A percentile compares a stretch with the other conserved stretches of the same genome.
Conservation (phyloP, 805 yeast genomes). For the Soucietia sequanensis region DNA sequence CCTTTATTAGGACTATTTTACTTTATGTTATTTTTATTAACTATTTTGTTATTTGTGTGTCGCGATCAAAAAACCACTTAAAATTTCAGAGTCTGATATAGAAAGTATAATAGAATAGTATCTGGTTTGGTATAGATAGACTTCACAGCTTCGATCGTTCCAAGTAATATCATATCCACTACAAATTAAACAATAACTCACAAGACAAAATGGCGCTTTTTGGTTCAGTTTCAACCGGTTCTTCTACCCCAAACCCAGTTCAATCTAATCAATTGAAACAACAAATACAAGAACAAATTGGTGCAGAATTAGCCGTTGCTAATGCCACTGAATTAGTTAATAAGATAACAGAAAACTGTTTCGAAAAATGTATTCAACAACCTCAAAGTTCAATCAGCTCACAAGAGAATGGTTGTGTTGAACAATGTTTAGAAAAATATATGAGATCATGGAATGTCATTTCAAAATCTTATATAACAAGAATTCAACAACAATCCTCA, state of each 20-base stretch:
- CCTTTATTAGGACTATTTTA: no score
- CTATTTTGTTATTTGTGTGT: no score
- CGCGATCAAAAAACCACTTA: no score
- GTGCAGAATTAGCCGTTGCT: conserved; percentile 85
- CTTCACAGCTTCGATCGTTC: no score
- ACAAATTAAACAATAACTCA: no score
- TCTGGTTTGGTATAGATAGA: no score
- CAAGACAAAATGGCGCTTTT: conserved; percentile 25
- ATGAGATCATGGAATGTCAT: conserved; percentile 89
- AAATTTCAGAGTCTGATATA: no score
- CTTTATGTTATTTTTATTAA: no score
- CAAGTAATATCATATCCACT: no score
- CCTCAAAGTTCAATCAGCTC: conserved; percentile 53
- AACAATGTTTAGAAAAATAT: conserved; percentile 79
- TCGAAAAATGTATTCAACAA: conserved; percentile 66
- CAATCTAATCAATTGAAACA: conserved; percentile 51
- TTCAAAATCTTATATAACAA: conserved; percentile 70
- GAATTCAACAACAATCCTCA: conserved; percentile 66
- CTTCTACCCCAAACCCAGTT: conserved; percentile 6
- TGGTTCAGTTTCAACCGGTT: conserved; percentile 17
- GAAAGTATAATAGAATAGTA: no score
- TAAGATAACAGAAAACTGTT: conserved; percentile 84
- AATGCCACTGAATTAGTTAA: conserved; percentile 86
- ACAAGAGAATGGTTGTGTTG: conserved; percentile 65
- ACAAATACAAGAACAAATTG: conserved; percentile 66